These are phyloP conservation scores for Fusarium palustre DNA, from an alignment of 2,329 filamentous ascomycete species.

Conservation along the genomic window DNA sequence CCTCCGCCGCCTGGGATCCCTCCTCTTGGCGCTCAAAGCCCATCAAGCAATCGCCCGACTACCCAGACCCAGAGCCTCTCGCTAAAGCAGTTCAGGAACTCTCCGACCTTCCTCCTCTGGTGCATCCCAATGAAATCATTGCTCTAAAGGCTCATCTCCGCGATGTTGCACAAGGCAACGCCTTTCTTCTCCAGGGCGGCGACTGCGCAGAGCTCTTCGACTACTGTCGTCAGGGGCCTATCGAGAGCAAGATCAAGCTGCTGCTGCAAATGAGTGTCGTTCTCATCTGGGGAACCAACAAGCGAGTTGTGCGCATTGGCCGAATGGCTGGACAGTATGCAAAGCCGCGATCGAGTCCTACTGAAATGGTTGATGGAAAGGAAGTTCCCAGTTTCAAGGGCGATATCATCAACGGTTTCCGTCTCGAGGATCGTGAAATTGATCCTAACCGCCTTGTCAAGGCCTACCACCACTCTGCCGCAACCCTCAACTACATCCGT, in stretches of 20 bases:
- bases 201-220: slow-evolving; percentile 98
- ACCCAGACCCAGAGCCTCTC: slow-evolving; percentile 72
- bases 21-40: slow-evolving; percentile 81
- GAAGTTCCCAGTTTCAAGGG: slow-evolving; percentile 92
- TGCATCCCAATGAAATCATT: slow-evolving; percentile 83
- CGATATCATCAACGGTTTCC: slow-evolving; percentile 94
- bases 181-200: slow-evolving; percentile 94
- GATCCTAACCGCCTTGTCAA: slow-evolving; percentile 86
- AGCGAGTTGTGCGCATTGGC: slow-evolving; percentile 91
- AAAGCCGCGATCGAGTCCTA: slow-evolving; percentile 91
- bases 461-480: slow-evolving; percentile 96
- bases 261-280: slow-evolving; percentile 97
- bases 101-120: slow-evolving; percentile 77
- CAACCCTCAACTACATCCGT: slow-evolving; percentile 93
- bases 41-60: slow-evolving; percentile 80
- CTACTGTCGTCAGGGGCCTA: slow-evolving; percentile 89
- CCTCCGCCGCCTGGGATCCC: slow-evolving; percentile 62
- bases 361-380: slow-evolving; percentile 81
- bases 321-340: slow-evolving; percentile 98
- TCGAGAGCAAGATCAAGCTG: slow-evolving; percentile 97
- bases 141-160: slow-evolving; percentile 81
- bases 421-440: slow-evolving; percentile 77
- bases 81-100: slow-evolving; percentile 73
- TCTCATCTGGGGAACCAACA: slow-evolving; percentile 85
- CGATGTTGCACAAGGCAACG: slow-evolving; percentile 89